Percentiles rank a stretch among this genome's conserved stretches.
These are phyloP conservation scores for Pontederia paniculata DNA, from an alignment of 176 grass and related monocot genomes.

Conservation along the genomic window DNA sequence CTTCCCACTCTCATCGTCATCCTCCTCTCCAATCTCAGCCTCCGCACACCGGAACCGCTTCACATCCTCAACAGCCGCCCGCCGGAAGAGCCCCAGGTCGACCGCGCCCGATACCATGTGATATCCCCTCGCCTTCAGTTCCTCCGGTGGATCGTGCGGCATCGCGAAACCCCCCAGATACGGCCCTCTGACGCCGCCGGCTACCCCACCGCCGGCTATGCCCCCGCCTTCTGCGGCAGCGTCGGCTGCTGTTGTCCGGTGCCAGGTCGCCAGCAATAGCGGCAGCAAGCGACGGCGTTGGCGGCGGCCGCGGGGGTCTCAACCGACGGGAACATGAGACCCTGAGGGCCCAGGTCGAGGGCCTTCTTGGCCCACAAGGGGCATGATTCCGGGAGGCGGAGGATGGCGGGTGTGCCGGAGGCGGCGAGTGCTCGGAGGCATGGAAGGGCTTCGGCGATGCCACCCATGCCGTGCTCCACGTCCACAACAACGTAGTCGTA, in stretches of 20 bases:
- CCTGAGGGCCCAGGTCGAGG: constrained; percentile 77
- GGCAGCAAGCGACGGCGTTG: constrained; percentile 42
- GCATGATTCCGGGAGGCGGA: constrained; percentile 61
- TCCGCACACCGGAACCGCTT: constrained; percentile 46
- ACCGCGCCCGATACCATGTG: constrained; percentile 78
- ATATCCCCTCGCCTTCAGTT: constrained; percentile 80
- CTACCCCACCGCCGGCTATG: constrained; percentile 10
- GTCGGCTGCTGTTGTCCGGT: not conserved
- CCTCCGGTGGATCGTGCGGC: constrained; percentile 64
- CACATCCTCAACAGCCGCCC: constrained; percentile 52
- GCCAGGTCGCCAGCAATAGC: constrained; percentile 47
- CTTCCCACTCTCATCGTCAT: constrained; percentile 21
- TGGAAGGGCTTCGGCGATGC: constrained; percentile 61
- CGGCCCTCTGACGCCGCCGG: not conserved
- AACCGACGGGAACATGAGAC: constrained; percentile 68
- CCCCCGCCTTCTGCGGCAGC: constrained; percentile 10
- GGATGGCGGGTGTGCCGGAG: constrained; percentile 41
- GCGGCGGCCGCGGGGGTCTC: constrained; percentile 40
- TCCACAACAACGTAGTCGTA: constrained; percentile 90
- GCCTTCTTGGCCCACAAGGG: constrained; percentile 84
- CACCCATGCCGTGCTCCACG: constrained; percentile 83
- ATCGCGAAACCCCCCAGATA: constrained; percentile 78
- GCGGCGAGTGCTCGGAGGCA: constrained; percentile 82
- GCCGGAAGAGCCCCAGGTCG: constrained; percentile 58
- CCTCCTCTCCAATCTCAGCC: constrained; percentile 57